phyloP scores from a whole-genome alignment of 1,284 basidiomycete genomes.

The Athelia psychrophila region DNA sequence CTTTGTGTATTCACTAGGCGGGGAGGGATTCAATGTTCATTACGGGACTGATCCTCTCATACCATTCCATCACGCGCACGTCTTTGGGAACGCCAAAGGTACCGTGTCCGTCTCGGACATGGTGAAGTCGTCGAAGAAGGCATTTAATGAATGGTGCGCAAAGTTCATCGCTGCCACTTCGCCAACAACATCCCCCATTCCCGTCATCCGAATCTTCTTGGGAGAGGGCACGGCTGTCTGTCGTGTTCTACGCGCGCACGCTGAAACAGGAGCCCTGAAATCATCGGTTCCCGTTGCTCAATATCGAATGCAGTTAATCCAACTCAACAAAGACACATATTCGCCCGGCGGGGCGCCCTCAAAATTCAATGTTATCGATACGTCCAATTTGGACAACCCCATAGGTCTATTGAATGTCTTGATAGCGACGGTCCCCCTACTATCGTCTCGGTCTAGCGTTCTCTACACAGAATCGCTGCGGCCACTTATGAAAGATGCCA shows the following conservation, averaged over 20 bases:
- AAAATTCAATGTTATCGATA: conserved; percentile 50
- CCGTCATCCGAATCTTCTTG: conserved; percentile 30
- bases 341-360: conserved; percentile 27
- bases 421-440: conserved; percentile 32
- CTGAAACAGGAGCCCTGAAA: conserved; percentile 12
- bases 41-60: conserved; percentile 43
- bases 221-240: conserved; percentile 33
- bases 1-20: conserved; percentile 39
- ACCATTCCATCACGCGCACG: conserved; percentile 44
- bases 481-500: conserved; percentile 19
- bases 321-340: conserved; percentile 34
- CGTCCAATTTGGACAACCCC: conserved; percentile 51
- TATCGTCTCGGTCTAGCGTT: conserved; percentile 25
- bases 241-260: conserved; percentile 21
- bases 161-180: conserved; percentile 21
- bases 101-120: conserved; percentile 17
- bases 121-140: conserved; percentile 20
- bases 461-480: conserved; percentile 44
- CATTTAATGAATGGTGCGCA: conserved; percentile 36
- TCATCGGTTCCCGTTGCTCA: conserved; percentile 28
- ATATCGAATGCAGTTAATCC: conserved; percentile 33
- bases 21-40: conserved; percentile 42
- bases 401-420: conserved; percentile 50
- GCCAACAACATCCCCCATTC: conserved; percentile 5
- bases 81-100: conserved; percentile 23